Base-by-base conservation (phyloP, 805 yeast species). In the Monosporozyma servazzii region DNA sequence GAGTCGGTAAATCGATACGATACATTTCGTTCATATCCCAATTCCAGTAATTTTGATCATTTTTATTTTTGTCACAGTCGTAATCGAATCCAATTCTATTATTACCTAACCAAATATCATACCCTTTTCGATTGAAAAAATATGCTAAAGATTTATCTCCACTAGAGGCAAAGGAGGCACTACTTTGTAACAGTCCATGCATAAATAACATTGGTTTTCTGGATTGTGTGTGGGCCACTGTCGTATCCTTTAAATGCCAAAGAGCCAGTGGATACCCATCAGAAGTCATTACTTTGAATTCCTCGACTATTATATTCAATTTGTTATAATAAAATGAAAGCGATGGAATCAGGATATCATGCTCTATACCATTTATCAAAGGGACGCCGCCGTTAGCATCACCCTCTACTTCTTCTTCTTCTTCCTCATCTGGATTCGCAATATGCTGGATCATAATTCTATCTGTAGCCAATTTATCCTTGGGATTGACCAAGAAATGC, bases 11-110 rank as follows among this genome's bases (percentile, higher is more conserved):
- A 64, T 91, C 99, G 59, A 72, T 79, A 53, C 75, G 73, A 0
- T 91, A 91, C 82, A 93, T 79, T 45, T 88, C 91, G 15, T 75
- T 70, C 49, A 91, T 77, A 60, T 87, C 91, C 99, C 99, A 91
- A 58, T 86, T 81, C 99, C 99, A 91, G 80, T 84, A 85, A 29
- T 54, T 54, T 44, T 53, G 53, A 45, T 53, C 53, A 37, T 57
- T 15, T 68, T 57, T 31, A 71, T 50, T 65, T 66, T 50, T 50
- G 31, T 45, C 42, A 53, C 72, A 67, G 47, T 75, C 70, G 0
- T 95, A 86, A 40, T 76, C 72, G 65, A 90, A 88, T 8, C 96
- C 95, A 55, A 96, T 83, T 56, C 99, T 71, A 63, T 89, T 90
- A 62, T 89, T 88, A 1, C 96, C 96, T 51, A 89, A 65, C 96